These are phyloP conservation scores for Ceratobasidium sp. DNA, from an alignment of 1,284 basidiomycete genomes.

Conservation along the genomic window DNA sequence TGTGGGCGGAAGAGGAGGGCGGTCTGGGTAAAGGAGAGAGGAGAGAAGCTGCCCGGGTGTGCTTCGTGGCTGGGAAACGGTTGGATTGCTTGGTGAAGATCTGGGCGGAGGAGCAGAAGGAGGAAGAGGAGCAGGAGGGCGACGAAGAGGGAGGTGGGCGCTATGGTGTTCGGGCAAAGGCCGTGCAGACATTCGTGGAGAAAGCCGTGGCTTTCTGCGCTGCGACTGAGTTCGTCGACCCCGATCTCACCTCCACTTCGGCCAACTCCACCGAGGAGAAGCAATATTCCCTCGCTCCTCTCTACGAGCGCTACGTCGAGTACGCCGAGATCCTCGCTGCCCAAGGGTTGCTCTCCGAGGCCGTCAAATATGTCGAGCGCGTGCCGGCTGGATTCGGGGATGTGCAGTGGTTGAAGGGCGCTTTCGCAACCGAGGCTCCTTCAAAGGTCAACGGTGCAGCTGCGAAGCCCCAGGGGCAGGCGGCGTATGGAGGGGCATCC, in stretches of 20 bases:
- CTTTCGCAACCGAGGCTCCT: constrained; percentile 70
- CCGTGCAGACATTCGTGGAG: constrained; percentile 95
- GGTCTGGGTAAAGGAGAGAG: not conserved
- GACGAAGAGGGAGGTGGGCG: constrained; percentile 59
- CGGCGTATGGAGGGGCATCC: constrained; percentile 45
- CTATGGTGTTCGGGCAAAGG: constrained; percentile 90
- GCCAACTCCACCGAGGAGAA: constrained; percentile 62
- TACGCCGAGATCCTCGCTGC: constrained; percentile 93
- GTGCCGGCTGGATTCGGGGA: constrained; percentile 87
- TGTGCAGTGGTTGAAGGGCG: constrained; percentile 64
- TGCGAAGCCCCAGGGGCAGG: constrained; percentile 5
- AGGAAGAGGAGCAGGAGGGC: constrained; percentile 86
- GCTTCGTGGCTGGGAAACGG: constrained; percentile 27
- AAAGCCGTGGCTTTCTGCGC: constrained; percentile 96
- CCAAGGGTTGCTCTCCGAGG: constrained; percentile 90
- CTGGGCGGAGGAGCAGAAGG: constrained; percentile 92
- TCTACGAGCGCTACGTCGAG: constrained; percentile 96
- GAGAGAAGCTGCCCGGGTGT: constrained; percentile 26
- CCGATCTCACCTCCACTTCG: constrained; percentile 71
- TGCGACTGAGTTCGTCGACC: constrained; percentile 89
- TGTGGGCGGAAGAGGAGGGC: constrained; percentile 5
- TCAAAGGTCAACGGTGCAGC: constrained; percentile 33
- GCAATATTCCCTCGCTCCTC: constrained; percentile 81
- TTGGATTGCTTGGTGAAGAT: constrained; percentile 82
- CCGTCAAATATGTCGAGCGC: constrained; percentile 83